A percentile compares a stretch with the other conserved stretches of the same genome.
Conservation (phyloP, 768 basidiomycete species). For the Mycena pura region DNA sequence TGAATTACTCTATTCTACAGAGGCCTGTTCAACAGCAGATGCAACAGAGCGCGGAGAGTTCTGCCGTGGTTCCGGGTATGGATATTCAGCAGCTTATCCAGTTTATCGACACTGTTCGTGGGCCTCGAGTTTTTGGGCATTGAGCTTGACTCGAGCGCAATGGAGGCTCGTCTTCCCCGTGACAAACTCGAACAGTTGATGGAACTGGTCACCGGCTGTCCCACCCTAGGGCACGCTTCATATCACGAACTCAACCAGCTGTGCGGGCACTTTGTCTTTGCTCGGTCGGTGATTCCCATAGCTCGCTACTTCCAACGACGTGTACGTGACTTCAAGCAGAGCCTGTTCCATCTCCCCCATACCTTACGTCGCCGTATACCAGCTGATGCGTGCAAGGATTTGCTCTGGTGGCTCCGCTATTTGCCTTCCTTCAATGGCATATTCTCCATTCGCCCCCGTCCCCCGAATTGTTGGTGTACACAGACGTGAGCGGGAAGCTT, state of each 20-base stretch:
- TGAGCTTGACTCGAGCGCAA: constrained; percentile 24
- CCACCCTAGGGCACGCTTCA: not conserved
- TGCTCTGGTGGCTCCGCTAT: not conserved
- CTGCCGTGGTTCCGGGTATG: no score
- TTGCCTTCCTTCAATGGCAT: constrained; percentile 27
- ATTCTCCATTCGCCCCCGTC: constrained; percentile 21
- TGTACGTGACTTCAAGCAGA: not conserved
- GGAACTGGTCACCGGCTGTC: not conserved
- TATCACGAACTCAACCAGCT: constrained; percentile 26
- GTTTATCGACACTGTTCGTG: no score
- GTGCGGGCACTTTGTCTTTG: constrained; percentile 3
- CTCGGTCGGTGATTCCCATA: not conserved
- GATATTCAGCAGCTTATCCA: no score
- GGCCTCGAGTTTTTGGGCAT: constrained; percentile 30
- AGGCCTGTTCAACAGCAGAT: no score
- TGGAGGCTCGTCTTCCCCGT: constrained; percentile 27
- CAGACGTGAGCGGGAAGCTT: constrained; percentile 14
- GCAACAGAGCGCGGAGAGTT: no score
- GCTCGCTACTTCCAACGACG: not conserved
- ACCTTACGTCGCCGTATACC: not conserved
- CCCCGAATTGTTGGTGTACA: constrained; percentile 1
- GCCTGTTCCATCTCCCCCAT: not conserved
- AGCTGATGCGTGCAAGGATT: no score
- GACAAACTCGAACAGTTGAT: constrained; percentile 25
- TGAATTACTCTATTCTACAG: no score